A percentile compares a stretch with the other conserved stretches of the same genome.
phyloP scores from a whole-genome alignment of 1,284 basidiomycete species.

The Cutaneotrichosporon mucoides region DNA sequence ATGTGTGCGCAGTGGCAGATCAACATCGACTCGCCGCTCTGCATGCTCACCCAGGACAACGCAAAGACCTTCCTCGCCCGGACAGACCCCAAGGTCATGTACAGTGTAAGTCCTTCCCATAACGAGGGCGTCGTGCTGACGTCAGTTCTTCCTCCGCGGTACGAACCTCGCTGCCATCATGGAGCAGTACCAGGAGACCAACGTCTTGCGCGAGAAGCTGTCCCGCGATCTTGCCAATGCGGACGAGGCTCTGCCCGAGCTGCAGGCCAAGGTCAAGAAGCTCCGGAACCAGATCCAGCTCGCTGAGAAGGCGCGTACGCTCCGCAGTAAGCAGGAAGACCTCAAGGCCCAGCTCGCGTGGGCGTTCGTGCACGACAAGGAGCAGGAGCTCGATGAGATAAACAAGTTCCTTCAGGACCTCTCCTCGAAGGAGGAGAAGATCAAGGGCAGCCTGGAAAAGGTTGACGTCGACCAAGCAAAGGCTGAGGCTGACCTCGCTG shows the following conservation, averaged over 20 bases:
- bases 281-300: conserved; percentile 58
- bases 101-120: conserved; percentile 60
- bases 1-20: conserved; percentile 95
- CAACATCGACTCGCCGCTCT: conserved; percentile 89
- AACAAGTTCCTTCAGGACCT: conserved; percentile 1
- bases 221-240: conserved; percentile 21
- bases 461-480: conserved; percentile 48
- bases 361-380: conserved; percentile 74
- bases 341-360: conserved; percentile 64
- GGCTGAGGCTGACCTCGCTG: conserved; percentile 26
- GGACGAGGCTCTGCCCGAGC: conserved; percentile 22
- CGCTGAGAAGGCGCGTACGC: conserved; percentile 66
- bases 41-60: conserved; percentile 83
- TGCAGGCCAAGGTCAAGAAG: conserved; percentile 19
- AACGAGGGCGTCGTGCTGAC: not conserved
- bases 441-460: conserved; percentile 3
- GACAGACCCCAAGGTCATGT: conserved; percentile 80
- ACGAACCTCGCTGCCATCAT: conserved; percentile 86
- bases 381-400: conserved; percentile 34
- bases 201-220: conserved; percentile 57
- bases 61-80: conserved; percentile 82
- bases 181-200: conserved; percentile 62
- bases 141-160: conserved; percentile 89
- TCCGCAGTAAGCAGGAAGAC: conserved; percentile 56
- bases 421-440: conserved; percentile 11